Base-by-base conservation (phyloP, 805 yeast species). In the Cyberlindnera xylosilytica region DNA sequence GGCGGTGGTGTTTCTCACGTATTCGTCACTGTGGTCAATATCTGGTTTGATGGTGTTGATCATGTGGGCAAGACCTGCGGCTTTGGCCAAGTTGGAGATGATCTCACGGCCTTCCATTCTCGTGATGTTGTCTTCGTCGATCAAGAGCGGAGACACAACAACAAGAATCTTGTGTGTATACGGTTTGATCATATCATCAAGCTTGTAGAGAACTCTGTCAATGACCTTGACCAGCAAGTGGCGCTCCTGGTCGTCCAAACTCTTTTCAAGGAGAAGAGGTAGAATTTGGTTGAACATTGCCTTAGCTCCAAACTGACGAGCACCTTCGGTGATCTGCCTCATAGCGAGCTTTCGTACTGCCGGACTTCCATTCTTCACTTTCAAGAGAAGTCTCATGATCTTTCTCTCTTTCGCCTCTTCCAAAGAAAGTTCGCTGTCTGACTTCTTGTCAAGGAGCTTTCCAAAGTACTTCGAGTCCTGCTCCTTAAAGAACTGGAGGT, bases 51-150 rank as follows among this genome's bases (percentile, higher is more conserved):
- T 66, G 1, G 81, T 76, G 1, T 87, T 70, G n/a, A 93, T 78
- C 78, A 89, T 82, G 24, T 79, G 80, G 0, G 89, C 75, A 26
- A 90, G 63, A 0, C 98, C 98, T 3, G 87, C 90, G 1, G 93
- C 87, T 48, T 79, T 83, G 3, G 96, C 69, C 17, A 91, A 64
- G 46, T 77, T 82, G 0, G 90, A 72, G 15, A 89, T 75, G 22
- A 88, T 77, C 47, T 88, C 96, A 36, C 86, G 70, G 2, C 96
- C 93, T 58, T 87, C 93, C 4, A 76, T 61, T 49, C 96, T 71
- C 2, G 90, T 73, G n/a, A 79, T 71, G 40, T 74, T 68, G 59
- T 88, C 91, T 51, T 85, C 89, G 56, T 89, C 96, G 7, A 86
- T 75, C 28, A 90, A 66, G 42, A 88, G 62, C 0, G 97, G 97